phyloP scores from a whole-genome alignment of 2,329 filamentous ascomycete genomes.

The Alternaria dauci region DNA sequence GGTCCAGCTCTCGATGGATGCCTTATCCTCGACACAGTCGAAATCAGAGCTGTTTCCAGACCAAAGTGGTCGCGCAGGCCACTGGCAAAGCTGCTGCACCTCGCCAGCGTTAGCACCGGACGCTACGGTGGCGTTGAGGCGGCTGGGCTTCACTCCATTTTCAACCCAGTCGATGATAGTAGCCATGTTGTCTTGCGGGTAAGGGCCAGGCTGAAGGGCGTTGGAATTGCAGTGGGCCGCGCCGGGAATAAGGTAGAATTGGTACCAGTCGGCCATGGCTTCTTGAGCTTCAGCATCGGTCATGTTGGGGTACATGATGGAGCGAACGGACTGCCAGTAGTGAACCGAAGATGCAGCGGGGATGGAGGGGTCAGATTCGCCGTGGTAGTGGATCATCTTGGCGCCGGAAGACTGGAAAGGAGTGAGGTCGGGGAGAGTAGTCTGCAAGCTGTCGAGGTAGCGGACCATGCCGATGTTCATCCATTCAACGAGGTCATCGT shows the following conservation, averaged over 20 bases:
- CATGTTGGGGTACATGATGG: slow-evolving; percentile 58
- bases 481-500: slow-evolving; percentile 65
- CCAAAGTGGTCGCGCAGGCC: slow-evolving; percentile 56
- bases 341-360: slow-evolving; percentile 63
- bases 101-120: slow-evolving; percentile 44
- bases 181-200: slow-evolving; percentile 54
- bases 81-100: slow-evolving; percentile 53
- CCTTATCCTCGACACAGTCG: slow-evolving; percentile 52
- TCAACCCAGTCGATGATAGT: slow-evolving; percentile 61
- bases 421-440: slow-evolving; percentile 62
- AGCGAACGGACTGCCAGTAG: slow-evolving; percentile 64
- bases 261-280: slow-evolving; percentile 63
- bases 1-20: slow-evolving; percentile 52
- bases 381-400: slow-evolving; percentile 67
- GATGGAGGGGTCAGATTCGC: slow-evolving; percentile 63
- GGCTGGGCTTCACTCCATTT: slow-evolving; percentile 56
- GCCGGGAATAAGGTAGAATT: slow-evolving; percentile 63
- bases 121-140: slow-evolving; percentile 52
- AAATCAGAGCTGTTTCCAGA: slow-evolving; percentile 42
- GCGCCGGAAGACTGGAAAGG: slow-evolving; percentile 60
- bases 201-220: slow-evolving; percentile 45
- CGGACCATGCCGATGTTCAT: slow-evolving; percentile 60
- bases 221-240: slow-evolving; percentile 59
- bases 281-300: slow-evolving; percentile 51
- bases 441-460: slow-evolving; percentile 63